phyloP scores from a whole-genome alignment of 768 basidiomycete species.

The Tylopilus sp. region DNA sequence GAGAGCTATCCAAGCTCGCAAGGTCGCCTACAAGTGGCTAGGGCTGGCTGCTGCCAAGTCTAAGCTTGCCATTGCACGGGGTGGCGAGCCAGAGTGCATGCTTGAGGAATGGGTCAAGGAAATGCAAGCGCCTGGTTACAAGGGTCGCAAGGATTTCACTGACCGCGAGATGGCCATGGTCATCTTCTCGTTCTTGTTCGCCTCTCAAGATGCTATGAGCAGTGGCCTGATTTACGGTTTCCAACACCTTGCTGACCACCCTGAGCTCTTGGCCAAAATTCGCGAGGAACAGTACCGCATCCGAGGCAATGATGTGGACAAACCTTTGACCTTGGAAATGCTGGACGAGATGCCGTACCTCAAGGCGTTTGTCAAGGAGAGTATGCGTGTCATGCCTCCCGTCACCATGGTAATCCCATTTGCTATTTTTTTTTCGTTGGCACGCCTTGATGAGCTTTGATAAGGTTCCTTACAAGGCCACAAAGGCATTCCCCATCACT shows the following conservation, averaged over 20 bases:
- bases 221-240: slow-evolving; percentile 94
- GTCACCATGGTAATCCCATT: slow-evolving; percentile 78
- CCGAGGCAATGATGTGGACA: slow-evolving; percentile 71
- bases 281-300: slow-evolving; percentile 87
- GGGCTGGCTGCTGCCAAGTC: slow-evolving; percentile 73
- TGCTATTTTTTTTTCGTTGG: neutral
- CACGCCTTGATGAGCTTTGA: slow-evolving; percentile 7
- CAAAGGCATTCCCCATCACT: slow-evolving; percentile 88
- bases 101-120: slow-evolving; percentile 88
- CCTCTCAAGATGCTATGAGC: slow-evolving; percentile 97
- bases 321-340: slow-evolving; percentile 80
- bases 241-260: slow-evolving; percentile 93
- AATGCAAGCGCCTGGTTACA: slow-evolving; percentile 59
- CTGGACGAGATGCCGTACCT: slow-evolving; percentile 93
- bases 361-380: slow-evolving; percentile 90
- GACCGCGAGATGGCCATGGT: slow-evolving; percentile 97
- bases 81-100: slow-evolving; percentile 82
- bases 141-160: slow-evolving; percentile 83
- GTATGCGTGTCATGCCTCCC: slow-evolving; percentile 86
- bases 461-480: slow-evolving; percentile 91
- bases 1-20: slow-evolving; percentile 88
- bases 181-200: slow-evolving; percentile 94
- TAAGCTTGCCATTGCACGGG: slow-evolving; percentile 79
- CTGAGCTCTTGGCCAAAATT: slow-evolving; percentile 83
- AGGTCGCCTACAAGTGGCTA: slow-evolving; percentile 77